Conservation (phyloP, 176 grass and related monocot species). For the Eragrostis curvula region DNA sequence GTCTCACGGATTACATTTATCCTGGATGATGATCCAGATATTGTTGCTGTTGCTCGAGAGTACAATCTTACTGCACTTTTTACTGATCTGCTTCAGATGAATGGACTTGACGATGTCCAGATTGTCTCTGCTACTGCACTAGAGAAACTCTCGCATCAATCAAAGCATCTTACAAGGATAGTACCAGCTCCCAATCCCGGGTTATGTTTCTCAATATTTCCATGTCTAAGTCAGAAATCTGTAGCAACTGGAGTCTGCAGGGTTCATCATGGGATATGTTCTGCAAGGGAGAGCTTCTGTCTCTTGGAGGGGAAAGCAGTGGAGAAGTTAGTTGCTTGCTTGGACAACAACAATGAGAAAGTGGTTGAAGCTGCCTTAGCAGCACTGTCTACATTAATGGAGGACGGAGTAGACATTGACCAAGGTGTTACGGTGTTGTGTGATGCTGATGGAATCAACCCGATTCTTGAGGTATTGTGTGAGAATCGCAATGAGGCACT, state of each 20-base stretch:
- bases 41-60: slow-evolving; percentile 67
- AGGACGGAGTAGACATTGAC: slow-evolving; percentile 90
- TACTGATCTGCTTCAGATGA: slow-evolving; percentile 96
- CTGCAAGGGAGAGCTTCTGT: slow-evolving; percentile 85
- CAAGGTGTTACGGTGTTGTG: slow-evolving; percentile 77
- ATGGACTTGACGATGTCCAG: slow-evolving; percentile 79
- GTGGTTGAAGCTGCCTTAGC: slow-evolving; percentile 87
- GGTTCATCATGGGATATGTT: slow-evolving; percentile 86
- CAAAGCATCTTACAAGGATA: slow-evolving; percentile 75
- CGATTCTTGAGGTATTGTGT: slow-evolving; percentile 71
- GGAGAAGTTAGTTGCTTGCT: slow-evolving; percentile 86
- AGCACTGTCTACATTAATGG: slow-evolving; percentile 82
- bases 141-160: slow-evolving; percentile 81
- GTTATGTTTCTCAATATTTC: slow-evolving; percentile 74
- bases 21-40: slow-evolving; percentile 64
- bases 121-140: slow-evolving; percentile 72
- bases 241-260: slow-evolving; percentile 61
- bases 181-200: slow-evolving; percentile 55
- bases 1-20: slow-evolving; percentile 79
- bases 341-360: slow-evolving; percentile 85
- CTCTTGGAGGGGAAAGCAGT: slow-evolving; percentile 92
- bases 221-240: slow-evolving; percentile 68
- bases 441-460: slow-evolving; percentile 76
- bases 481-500: slow-evolving; percentile 72
- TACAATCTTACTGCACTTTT: slow-evolving; percentile 83